phyloP scores from a whole-genome alignment of 1,139 yeast genomes.

The Saccharomyces pastorianus region DNA sequence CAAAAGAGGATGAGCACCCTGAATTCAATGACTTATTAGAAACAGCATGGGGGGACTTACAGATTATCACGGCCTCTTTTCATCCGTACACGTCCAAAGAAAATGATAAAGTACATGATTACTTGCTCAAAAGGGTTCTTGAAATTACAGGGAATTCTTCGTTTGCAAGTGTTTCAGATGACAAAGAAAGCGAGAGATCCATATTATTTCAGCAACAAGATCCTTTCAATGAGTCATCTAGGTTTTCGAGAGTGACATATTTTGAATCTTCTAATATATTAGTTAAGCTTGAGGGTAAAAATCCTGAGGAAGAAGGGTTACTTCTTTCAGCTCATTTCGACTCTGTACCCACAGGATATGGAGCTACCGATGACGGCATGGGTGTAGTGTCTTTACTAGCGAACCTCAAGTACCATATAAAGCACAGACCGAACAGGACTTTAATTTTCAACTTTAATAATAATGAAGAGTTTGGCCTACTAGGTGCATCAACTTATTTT shows the following conservation, averaged over 20 bases:
- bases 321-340: slow-evolving; percentile 82
- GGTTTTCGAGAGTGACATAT: slow-evolving; percentile 45
- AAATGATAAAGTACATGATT: slow-evolving; percentile 70
- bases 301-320: slow-evolving; percentile 52
- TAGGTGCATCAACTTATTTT: slow-evolving; percentile 73
- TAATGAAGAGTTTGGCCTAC: slow-evolving; percentile 81
- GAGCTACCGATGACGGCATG: slow-evolving; percentile 90
- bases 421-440: slow-evolving; percentile 53
- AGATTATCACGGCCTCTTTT: slow-evolving; percentile 51
- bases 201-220: slow-evolving; percentile 43
- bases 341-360: slow-evolving; percentile 79
- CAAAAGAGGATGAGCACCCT: slow-evolving; percentile 10
- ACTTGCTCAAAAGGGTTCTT: slow-evolving; percentile 42
- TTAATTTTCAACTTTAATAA: slow-evolving; percentile 80
- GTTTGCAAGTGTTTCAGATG: slow-evolving; percentile 37
- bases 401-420: slow-evolving; percentile 44
- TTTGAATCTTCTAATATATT: slow-evolving; percentile 74
- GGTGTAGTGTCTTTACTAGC: slow-evolving; percentile 84
- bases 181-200: slow-evolving; percentile 43
- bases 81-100: slow-evolving; percentile 77
- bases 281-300: slow-evolving; percentile 61
- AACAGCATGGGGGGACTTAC: slow-evolving; percentile 61
- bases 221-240: slow-evolving; percentile 37
- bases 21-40: slow-evolving; percentile 37
- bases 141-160: slow-evolving; percentile 23